Evolutionary conservation across 495 filamentous ascomycete species (phyloP).

Genomic region (Podospora bellae-mahoneyi): DNA sequence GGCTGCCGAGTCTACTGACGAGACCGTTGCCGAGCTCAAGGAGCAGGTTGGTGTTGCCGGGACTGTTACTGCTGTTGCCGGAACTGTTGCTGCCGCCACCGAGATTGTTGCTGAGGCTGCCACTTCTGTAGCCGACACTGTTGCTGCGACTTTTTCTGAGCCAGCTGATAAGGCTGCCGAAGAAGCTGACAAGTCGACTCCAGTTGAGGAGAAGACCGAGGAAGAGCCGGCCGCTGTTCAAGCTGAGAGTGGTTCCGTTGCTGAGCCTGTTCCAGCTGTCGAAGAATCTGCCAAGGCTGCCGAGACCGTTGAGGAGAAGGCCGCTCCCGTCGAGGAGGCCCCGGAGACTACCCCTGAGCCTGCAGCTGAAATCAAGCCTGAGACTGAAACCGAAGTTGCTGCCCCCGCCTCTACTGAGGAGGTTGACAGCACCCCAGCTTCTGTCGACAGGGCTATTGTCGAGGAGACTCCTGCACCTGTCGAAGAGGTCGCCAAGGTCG

Average conservation of each 20-base stretch:
- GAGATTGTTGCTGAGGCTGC: not conserved
- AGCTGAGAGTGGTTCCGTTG: slow-evolving; percentile 11
- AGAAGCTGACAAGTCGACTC: not conserved
- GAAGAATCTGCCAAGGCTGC: slow-evolving; percentile 12
- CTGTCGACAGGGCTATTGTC: slow-evolving; percentile 13
- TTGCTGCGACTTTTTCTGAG: slow-evolving; percentile 14
- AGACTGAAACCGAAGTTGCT: slow-evolving; percentile 2
- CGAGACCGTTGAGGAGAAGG: slow-evolving; percentile 9
- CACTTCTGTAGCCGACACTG: not conserved
- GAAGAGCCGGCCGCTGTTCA: slow-evolving; percentile 11
- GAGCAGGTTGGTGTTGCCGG: not conserved
- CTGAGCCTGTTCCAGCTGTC: slow-evolving; percentile 3
- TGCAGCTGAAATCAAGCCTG: not conserved
- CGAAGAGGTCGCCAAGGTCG: not conserved
- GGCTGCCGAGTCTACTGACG: not conserved
- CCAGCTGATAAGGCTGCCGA: not conserved
- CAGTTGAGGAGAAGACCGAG: slow-evolving; percentile 1
- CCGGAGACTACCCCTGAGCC: not conserved
- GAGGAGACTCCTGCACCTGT: slow-evolving; percentile 12
- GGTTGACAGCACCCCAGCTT: slow-evolving; percentile 15
- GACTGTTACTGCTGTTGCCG: not conserved
- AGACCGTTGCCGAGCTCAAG: not conserved
- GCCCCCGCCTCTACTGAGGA: slow-evolving; percentile 16
- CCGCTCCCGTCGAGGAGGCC: slow-evolving; percentile 17
- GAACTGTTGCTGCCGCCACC: not conserved